These are phyloP conservation scores for Colletotrichum theobromicola DNA, from an alignment of 2,329 filamentous ascomycete species.

Conservation along the genomic window DNA sequence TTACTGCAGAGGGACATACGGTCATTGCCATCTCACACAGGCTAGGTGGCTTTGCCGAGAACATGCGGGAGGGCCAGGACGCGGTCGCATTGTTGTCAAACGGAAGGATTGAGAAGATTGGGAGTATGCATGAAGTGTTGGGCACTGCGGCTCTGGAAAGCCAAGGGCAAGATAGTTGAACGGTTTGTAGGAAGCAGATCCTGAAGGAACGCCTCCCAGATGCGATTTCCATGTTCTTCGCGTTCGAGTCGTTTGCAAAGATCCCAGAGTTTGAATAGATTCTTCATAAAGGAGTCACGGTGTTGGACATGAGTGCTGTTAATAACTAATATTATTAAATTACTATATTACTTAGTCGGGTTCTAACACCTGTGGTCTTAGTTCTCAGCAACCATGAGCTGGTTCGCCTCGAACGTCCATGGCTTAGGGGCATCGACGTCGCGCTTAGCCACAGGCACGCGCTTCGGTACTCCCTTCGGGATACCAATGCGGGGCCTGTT, in stretches of 20 bases:
- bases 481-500: not conserved
- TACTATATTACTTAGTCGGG: not conserved
- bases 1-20: not conserved
- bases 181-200: too few species aligned
- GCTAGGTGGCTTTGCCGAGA: not conserved
- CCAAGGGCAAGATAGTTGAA: too few species aligned
- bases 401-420: not conserved
- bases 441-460: not conserved
- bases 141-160: rapidly evolving
- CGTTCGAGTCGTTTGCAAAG: too few species aligned
- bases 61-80: not conserved
- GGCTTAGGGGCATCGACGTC: not conserved
- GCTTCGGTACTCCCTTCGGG: not conserved
- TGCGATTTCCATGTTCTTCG: too few species aligned
- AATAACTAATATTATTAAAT: not conserved
- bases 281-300: too few species aligned
- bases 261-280: too few species aligned
- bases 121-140: not conserved
- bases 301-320: not conserved
- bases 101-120: not conserved
- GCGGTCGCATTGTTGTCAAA: not conserved
- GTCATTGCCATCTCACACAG: not conserved
- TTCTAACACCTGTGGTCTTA: rapidly evolving
- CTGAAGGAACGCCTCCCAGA: too few species aligned
- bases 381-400: not conserved